These are phyloP conservation scores for Ustilago crameri DNA, from an alignment of 1,284 basidiomycete genomes.

Conservation along the genomic window DNA sequence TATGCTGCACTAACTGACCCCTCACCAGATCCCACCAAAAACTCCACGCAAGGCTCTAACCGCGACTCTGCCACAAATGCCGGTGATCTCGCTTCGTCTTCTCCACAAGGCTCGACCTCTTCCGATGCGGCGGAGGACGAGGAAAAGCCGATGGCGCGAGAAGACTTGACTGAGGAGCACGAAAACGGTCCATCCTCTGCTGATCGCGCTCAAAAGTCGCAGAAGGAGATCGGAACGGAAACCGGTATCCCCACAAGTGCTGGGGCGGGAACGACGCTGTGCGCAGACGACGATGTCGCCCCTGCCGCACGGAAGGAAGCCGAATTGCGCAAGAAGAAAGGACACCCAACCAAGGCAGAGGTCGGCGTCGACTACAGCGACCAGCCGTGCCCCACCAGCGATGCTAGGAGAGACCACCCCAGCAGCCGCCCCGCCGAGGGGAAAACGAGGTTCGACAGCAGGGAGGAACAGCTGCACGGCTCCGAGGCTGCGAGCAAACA, in stretches of 20 bases:
- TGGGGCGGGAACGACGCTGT: slow-evolving; percentile 44
- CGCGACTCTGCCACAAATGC: neutral
- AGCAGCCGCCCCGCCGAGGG: slow-evolving; percentile 16
- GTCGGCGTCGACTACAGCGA: slow-evolving; percentile 41
- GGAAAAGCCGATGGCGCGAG: neutral
- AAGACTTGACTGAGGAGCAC: slow-evolving; percentile 5
- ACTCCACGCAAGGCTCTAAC: too few relatives aligned
- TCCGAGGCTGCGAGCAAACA: neutral
- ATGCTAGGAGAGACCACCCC: slow-evolving; percentile 14
- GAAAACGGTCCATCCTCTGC: slow-evolving; percentile 16
- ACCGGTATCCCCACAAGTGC: slow-evolving; percentile 46
- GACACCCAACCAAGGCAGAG: slow-evolving; percentile 6
- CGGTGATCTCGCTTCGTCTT: neutral
- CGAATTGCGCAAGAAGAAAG: neutral
- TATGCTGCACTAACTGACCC: slow-evolving; percentile 20
- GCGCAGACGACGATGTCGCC: slow-evolving; percentile 31
- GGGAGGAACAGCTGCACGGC: slow-evolving; percentile 5
- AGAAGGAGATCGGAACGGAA: slow-evolving; percentile 36
- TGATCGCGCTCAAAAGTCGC: slow-evolving; percentile 15
- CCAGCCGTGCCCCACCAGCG: slow-evolving; percentile 26
- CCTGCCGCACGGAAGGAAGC: slow-evolving; percentile 12
- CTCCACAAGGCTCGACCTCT: neutral
- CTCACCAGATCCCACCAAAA: too few relatives aligned
- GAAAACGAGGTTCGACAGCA: slow-evolving; percentile 11
- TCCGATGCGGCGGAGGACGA: neutral